Conservation (phyloP, 176 grass and related monocot genomes). For the Oryza glumipatula region DNA sequence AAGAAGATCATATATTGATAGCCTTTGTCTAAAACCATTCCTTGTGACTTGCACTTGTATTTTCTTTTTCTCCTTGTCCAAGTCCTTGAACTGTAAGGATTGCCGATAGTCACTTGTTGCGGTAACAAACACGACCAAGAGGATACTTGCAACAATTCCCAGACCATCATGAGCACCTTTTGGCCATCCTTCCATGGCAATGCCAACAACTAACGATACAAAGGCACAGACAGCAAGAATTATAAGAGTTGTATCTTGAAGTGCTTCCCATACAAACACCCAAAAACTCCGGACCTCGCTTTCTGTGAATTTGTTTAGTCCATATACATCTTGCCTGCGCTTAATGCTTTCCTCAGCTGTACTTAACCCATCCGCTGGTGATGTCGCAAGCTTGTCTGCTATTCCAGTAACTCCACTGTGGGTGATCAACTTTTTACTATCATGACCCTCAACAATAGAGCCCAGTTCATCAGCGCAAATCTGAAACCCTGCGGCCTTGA, state of each 20-base stretch:
- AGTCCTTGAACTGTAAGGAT: constrained; percentile 96
- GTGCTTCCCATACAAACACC: constrained; percentile 95
- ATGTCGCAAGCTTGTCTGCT: constrained; percentile 69
- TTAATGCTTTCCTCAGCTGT: constrained; percentile 58
- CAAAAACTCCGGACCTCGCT: constrained; percentile 79
- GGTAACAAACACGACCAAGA: constrained; percentile 92
- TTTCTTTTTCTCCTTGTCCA: constrained; percentile 98
- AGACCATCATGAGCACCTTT: constrained; percentile 95
- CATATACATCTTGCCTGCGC: constrained; percentile 76
- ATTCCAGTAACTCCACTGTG: constrained; percentile 71
- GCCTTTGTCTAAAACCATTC: constrained; percentile 75
- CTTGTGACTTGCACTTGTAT: constrained; percentile 87
- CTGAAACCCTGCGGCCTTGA: constrained; percentile 75
- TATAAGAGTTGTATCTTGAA: constrained; percentile 86
- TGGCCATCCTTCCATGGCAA: constrained; percentile 89
- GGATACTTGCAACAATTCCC: constrained; percentile 94
- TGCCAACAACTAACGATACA: constrained; percentile 84
- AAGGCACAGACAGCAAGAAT: constrained; percentile 87
- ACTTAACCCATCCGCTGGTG: constrained; percentile 52
- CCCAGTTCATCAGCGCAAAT: constrained; percentile 83
- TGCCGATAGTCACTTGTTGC: constrained; percentile 93
- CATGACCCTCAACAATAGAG: constrained; percentile 87
- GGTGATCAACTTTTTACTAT: constrained; percentile 72
- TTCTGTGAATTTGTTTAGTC: constrained; percentile 92
- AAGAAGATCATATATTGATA: constrained; percentile 95